These are phyloP conservation scores for Colletotrichum limetticola DNA, from an alignment of 2,329 filamentous ascomycete species.

Conservation along the genomic window DNA sequence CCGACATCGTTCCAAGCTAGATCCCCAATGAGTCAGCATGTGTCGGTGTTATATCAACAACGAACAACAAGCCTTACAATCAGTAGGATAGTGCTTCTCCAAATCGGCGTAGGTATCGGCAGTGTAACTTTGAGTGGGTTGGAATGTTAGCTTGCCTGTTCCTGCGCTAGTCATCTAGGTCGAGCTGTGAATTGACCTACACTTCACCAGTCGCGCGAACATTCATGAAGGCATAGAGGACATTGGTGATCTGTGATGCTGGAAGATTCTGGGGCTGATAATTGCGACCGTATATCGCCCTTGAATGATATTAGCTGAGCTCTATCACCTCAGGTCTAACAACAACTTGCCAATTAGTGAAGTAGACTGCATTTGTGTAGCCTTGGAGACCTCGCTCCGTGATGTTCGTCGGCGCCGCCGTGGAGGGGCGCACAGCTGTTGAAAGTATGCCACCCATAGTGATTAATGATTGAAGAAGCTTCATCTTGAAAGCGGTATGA, in stretches of 20 bases:
- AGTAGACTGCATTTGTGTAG: slow-evolving; percentile 59
- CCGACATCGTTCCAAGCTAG: slow-evolving; percentile 29
- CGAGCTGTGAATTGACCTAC: slow-evolving; percentile 48
- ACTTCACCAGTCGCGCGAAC: slow-evolving; percentile 77
- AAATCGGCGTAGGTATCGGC: slow-evolving; percentile 77
- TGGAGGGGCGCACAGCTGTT: not conserved
- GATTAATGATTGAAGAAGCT: not conserved
- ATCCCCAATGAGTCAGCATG: not conserved
- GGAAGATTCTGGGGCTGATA: slow-evolving; percentile 79
- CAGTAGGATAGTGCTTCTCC: slow-evolving; percentile 77
- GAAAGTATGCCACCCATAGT: not conserved
- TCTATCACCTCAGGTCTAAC: not conserved
- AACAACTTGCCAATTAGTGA: slow-evolving; percentile 58
- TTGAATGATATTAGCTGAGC: slow-evolving; percentile 36
- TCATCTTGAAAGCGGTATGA: not conserved
- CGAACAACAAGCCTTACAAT: slow-evolving; percentile 60
- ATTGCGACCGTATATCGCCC: slow-evolving; percentile 79
- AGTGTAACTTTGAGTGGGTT: slow-evolving; percentile 56
- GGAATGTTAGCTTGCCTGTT: not conserved
- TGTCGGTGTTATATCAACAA: rapidly evolving
- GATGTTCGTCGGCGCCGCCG: not conserved
- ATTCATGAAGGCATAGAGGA: slow-evolving; percentile 87
- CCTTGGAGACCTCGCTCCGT: slow-evolving; percentile 15
- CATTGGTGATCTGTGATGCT: slow-evolving; percentile 76
- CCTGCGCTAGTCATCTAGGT: not conserved